A percentile compares a stretch with the other conserved stretches of the same genome.
Conservation (phyloP, 169 alveolate genomes). For the Amoebophrya sp. region DNA sequence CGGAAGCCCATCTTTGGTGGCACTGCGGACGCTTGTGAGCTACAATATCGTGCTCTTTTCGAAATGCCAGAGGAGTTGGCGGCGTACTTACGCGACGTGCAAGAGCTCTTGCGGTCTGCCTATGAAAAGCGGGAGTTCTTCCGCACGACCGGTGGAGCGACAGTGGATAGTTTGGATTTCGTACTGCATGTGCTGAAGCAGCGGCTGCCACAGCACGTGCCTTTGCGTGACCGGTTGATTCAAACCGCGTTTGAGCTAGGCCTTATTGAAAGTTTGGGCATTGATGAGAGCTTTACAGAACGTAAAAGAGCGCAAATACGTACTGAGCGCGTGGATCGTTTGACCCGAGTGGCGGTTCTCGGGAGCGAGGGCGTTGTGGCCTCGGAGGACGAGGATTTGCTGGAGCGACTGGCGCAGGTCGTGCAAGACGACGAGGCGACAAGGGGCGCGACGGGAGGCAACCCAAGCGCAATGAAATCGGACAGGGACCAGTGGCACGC, state of each 20-base stretch:
- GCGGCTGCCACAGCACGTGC: background rate
- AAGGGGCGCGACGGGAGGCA: too few relatives aligned
- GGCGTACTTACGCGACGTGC: background rate
- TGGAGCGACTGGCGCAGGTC: too few relatives aligned
- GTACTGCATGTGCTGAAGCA: background rate
- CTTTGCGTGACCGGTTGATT: background rate
- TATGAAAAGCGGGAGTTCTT: background rate
- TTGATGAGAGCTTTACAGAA: too few relatives aligned
- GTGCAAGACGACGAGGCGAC: too few relatives aligned
- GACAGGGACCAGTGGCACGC: too few relatives aligned
- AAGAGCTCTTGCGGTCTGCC: background rate
- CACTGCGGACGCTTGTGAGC: background rate
- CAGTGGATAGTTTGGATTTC: background rate
- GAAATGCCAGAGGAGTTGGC: background rate
- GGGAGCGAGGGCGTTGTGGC: background rate
- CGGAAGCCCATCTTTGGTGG: background rate
- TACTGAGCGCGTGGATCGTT: background rate
- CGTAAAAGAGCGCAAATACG: background rate
- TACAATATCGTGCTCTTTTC: background rate
- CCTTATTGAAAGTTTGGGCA: too few relatives aligned
- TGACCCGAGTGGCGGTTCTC: background rate
- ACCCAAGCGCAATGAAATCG: too few relatives aligned
- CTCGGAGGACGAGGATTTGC: background rate
- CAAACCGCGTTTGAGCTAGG: background rate
- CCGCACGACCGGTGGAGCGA: background rate